Percentiles rank a stretch among this genome's conserved stretches.
These are phyloP conservation scores for Drosera spatulata DNA, from an alignment of 179 eudicot species.

Conservation along the genomic window DNA sequence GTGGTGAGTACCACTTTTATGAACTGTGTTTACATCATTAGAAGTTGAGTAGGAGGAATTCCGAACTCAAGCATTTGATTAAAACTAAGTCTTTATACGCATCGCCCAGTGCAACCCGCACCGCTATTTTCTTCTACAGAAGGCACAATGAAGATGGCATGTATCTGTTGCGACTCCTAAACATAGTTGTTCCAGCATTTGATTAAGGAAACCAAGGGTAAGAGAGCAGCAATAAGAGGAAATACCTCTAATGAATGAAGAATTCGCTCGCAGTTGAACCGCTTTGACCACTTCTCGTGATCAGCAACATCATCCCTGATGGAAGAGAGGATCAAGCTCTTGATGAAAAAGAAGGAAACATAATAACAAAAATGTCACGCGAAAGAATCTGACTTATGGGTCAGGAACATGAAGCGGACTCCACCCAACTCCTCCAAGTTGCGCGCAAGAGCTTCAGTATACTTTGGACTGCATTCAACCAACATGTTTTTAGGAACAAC, in stretches of 20 bases:
- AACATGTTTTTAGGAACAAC: not conserved
- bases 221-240: not conserved
- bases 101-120: too few relatives aligned
- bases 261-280: constrained; percentile 32
- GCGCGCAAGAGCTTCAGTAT: constrained; percentile 23
- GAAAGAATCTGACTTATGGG: constrained; percentile 26
- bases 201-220: not conserved
- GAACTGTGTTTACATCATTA: too few relatives aligned
- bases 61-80: too few relatives aligned
- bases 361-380: too few relatives aligned
- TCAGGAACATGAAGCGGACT: constrained; percentile 43
- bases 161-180: too few relatives aligned
- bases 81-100: too few relatives aligned
- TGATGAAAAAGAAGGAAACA: too few relatives aligned
- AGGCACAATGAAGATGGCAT: too few relatives aligned
- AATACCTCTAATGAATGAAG: constrained; percentile 31
- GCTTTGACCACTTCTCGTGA: constrained; percentile 27
- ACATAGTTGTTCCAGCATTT: too few relatives aligned
- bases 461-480: constrained; percentile 34
- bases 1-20: too few relatives aligned
- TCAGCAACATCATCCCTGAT: constrained; percentile 22
- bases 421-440: constrained; percentile 41
- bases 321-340: constrained; percentile 17
- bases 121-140: too few relatives aligned
- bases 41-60: too few relatives aligned